Percentiles rank a stretch among this genome's conserved stretches.
These are phyloP conservation scores for Nemania sp. DNA, from an alignment of 2,329 filamentous ascomycete species.

Conservation along the genomic window DNA sequence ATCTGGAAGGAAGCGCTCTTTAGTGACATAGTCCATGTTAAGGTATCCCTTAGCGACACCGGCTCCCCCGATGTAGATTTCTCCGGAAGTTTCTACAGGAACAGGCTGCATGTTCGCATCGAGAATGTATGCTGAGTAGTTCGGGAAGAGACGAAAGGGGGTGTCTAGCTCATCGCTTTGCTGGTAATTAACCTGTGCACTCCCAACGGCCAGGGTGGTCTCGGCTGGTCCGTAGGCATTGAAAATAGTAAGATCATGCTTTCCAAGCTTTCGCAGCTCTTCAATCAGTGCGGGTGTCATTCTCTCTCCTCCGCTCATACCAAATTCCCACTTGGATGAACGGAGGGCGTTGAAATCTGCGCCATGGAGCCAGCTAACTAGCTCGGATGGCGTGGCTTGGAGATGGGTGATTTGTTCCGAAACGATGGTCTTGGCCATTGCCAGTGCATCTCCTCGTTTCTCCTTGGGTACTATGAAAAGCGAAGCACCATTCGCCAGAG, in stretches of 20 bases:
- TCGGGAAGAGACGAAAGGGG: background rate
- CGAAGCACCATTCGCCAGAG: constrained; percentile 42
- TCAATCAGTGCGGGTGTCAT: constrained; percentile 9
- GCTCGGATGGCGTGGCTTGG: constrained; percentile 47
- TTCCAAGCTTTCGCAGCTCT: constrained; percentile 18
- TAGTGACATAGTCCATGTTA: no score
- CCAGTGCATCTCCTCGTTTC: constrained; percentile 40
- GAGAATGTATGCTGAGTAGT: constrained; percentile 38
- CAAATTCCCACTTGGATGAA: constrained; percentile 20
- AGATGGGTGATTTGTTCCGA: constrained; percentile 41
- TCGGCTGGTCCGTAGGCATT: constrained; percentile 42
- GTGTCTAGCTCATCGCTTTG: background rate
- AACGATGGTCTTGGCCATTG: constrained; percentile 42
- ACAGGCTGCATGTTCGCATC: constrained; percentile 38
- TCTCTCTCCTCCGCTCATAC: constrained; percentile 27
- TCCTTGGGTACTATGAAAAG: constrained; percentile 41
- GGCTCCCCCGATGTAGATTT: constrained; percentile 48
- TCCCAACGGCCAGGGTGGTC: constrained; percentile 14
- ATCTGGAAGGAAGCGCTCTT: no score
- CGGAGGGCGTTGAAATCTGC: constrained; percentile 10
- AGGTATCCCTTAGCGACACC: constrained; percentile 48
- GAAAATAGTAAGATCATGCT: constrained; percentile 12
- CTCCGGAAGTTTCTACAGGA: constrained; percentile 44
- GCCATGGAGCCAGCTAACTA: constrained; percentile 37
- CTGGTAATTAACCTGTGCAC: background rate